A percentile compares a stretch with the other conserved stretches of the same genome.
These are phyloP conservation scores for Annulohypoxylon bovei DNA, from an alignment of 495 filamentous ascomycete species.

Conservation along the genomic window DNA sequence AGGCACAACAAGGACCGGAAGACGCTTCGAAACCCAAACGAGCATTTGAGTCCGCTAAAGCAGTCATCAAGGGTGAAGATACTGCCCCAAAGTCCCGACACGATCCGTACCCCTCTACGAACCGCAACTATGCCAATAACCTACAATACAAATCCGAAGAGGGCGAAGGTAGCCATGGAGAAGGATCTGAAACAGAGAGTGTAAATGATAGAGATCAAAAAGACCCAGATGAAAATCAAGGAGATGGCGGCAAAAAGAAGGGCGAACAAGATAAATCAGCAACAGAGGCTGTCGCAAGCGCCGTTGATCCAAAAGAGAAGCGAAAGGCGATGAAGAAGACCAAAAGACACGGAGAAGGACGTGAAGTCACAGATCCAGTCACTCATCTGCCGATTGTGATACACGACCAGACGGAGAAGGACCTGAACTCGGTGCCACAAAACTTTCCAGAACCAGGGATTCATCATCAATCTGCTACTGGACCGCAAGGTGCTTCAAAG, in stretches of 20 bases:
- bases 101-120: constrained; percentile 55
- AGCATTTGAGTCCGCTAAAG: constrained; percentile 53
- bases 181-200: constrained; percentile 16
- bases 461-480: constrained; percentile 56
- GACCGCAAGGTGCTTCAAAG: constrained; percentile 59
- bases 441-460: constrained; percentile 61
- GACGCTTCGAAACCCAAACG: constrained; percentile 51
- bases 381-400: constrained; percentile 73
- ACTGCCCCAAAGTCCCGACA: constrained; percentile 36
- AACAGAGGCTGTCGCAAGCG: constrained; percentile 59
- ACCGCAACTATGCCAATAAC: constrained; percentile 43
- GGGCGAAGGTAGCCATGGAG: constrained; percentile 61
- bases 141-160: constrained; percentile 63
- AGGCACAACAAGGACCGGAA: constrained; percentile 52
- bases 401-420: constrained; percentile 70
- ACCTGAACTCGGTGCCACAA: constrained; percentile 64
- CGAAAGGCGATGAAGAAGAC: constrained; percentile 67
- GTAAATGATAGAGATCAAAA: constrained; percentile 23
- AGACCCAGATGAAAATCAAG: constrained; percentile 16
- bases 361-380: constrained; percentile 77
- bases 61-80: constrained; percentile 54
- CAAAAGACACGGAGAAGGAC: constrained; percentile 63
- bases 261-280: constrained; percentile 55
- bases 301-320: constrained; percentile 64
- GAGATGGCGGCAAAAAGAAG: constrained; percentile 27